Base-by-base conservation (phyloP, 2,329 filamentous ascomycete genomes). In the Ophiognomonia clavigignenti-juglandacearum region DNA sequence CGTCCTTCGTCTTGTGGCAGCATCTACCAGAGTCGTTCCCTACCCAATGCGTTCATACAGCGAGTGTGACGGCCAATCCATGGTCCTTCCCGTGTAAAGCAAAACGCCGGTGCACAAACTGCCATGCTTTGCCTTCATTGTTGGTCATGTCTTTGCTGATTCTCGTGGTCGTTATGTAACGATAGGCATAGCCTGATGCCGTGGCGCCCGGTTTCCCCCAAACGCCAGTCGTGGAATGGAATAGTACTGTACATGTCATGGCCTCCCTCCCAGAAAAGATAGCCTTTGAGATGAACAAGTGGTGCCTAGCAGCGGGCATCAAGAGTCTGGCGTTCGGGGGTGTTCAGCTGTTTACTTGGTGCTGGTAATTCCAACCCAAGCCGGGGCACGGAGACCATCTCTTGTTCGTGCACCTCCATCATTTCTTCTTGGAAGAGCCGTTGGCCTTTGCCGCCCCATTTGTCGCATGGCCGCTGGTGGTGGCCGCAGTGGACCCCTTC, bases 371-470 rank as follows among this genome's bases (percentile, higher is more conserved):
- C n/a, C n/a, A 20, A 11, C 4, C 4, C 23, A 19, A n/a, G 34
- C 13, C 9, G n/a, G 14, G n/a, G n/a, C 10, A 23, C 16, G 13
- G 18, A 19, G 9, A 36, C 4, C 3, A 20, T 10, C 9, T 18
- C 11, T 14, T 6, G 29, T 32, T 22, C 22, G 19, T 27, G 27
- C 11, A 24, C 35, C 13, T 24, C 3, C 16, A 13, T 53, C 26
- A 53, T 36, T 40, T 43, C 34, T 45, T 50, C 45, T 50, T 50
- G 14, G 57, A 44, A 27, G 51, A 34, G 14, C 54, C 59, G 26
- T 62, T 62, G 6, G 37, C 38, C 27, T 50, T 31, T 34, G 39
- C 37, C 14, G 46, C 45, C 11, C 40, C 63, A 41, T 64, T 64
- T 9, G 52, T 41, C 56, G 39, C 32, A 53, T 46, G 36, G 10